phyloP scores from a whole-genome alignment of 148 eudicot species.

The Agrostemma githago region DNA sequence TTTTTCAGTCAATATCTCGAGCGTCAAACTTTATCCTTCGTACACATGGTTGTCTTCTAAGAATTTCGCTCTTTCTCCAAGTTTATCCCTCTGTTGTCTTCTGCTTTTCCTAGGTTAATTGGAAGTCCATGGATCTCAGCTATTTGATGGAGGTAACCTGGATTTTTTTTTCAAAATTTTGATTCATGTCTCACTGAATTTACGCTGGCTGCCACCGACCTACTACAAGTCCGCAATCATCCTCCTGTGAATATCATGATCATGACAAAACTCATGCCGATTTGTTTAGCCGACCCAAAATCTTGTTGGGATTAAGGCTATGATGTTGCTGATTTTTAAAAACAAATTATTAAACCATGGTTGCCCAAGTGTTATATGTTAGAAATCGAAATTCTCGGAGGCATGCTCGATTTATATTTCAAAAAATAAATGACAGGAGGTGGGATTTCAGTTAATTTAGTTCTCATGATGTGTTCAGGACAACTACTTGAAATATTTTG shows the following conservation, averaged over 20 bases:
- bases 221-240: too few species aligned
- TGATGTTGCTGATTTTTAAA: too few species aligned
- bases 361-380: neutral
- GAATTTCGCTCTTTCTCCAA: slow-evolving; percentile 8
- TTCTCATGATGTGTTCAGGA: slow-evolving; percentile 39
- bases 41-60: neutral
- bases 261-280: too few species aligned
- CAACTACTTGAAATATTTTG: slow-evolving; percentile 64
- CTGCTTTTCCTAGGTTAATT: slow-evolving; percentile 59
- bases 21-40: slow-evolving; percentile 19
- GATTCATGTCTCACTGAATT: too few species aligned
- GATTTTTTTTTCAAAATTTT: neutral
- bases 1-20: slow-evolving; percentile 88
- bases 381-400: too few species aligned
- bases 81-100: slow-evolving; percentile 1
- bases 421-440: too few species aligned
- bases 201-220: too few species aligned
- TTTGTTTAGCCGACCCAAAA: too few species aligned
- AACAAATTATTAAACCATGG: neutral
- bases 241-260: too few species aligned
- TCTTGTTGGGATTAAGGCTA: too few species aligned
- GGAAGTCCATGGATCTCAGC: slow-evolving; percentile 92
- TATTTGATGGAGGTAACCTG: slow-evolving; percentile 78
- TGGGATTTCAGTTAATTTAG: slow-evolving; percentile 8
- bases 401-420: too few species aligned